These are phyloP conservation scores for Silybum marianum DNA, from an alignment of 129 eudicot species.

Conservation along the genomic window DNA sequence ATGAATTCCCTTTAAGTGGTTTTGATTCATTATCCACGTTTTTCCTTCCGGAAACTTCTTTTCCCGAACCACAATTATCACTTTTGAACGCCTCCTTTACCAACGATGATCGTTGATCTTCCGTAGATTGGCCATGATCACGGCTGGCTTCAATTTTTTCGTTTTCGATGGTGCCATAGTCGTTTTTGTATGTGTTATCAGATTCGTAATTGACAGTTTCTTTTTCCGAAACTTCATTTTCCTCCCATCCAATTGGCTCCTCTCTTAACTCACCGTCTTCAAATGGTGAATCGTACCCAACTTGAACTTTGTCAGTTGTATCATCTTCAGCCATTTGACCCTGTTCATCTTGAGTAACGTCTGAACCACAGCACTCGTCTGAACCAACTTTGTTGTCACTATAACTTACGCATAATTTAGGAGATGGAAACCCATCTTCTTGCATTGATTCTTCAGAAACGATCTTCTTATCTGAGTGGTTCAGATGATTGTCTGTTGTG, in stretches of 20 bases:
- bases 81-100: constrained; percentile 19
- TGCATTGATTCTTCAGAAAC: constrained; percentile 27
- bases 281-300: constrained; percentile 80
- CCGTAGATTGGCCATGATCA: constrained; percentile 33
- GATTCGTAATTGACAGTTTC: constrained; percentile 57
- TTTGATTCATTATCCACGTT: constrained; percentile 2
- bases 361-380: constrained; percentile 37
- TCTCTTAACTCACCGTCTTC: constrained; percentile 88
- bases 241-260: constrained; percentile 60
- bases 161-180: constrained; percentile 46
- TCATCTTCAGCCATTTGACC: constrained; percentile 37
- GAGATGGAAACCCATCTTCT: constrained; percentile 26
- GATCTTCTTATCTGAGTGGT: constrained; percentile 16
- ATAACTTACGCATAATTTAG: constrained; percentile 6
- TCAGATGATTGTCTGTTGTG: neutral
- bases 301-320: constrained; percentile 32
- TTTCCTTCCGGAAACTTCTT: constrained; percentile 4
- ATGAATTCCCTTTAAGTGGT: neutral
- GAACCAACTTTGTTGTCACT: constrained; percentile 19
- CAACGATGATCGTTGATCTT: constrained; percentile 21
- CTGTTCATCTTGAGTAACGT: constrained; percentile 43
- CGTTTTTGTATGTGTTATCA: constrained; percentile 47
- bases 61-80: constrained; percentile 15
- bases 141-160: constrained; percentile 37
- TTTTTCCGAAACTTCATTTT: constrained; percentile 43